Base-by-base conservation (phyloP, 2,329 filamentous ascomycete genomes). In the Ustilaginoidea virens region DNA sequence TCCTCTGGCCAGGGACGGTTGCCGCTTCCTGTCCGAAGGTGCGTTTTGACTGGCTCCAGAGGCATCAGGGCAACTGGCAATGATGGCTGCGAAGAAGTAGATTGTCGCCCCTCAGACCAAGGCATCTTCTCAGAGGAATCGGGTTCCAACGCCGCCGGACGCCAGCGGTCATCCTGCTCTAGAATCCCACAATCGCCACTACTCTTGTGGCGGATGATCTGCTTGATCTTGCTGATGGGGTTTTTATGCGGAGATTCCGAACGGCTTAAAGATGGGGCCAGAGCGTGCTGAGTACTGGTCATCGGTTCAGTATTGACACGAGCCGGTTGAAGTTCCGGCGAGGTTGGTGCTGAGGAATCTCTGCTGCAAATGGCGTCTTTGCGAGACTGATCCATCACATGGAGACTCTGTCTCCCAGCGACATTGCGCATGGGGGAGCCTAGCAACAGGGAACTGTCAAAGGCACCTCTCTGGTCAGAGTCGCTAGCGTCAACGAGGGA, bases 201-300 rank as follows among this genome's bases (percentile, higher is more conserved):
- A 32, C 58, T 63, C 36, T 60, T 66, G 33, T 72, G 66, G 4
- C 62, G 61, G 34, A 72, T 65, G 11, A 67, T 67, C 33, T 56
- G 58, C 43, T 63, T 69, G 31, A 71, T 63, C 40, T 62, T 69
- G 17, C 53, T 53, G 33, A 73, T 54, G 1, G 69, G 65, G 30
- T 70, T 77, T 29, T 74, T 66, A 0, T 59, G 55, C 17, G 78
- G 77, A 5, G 79, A 82, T 3, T 60, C 58, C 2, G 68, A 61
- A 15, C 77, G 66, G 41, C 74, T 82, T 6, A 60, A 60, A 4
- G 63, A 57, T 2, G 74, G 67, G 4, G 77, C 80, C 7, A 78
- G 47, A 32, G 19, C 8, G 14, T 79, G n/a, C n/a, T n/a, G 74
- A 37, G 69, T 62, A 14, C 66, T 66, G 34, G 75, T 67, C 9